Base-by-base conservation (phyloP, 805 yeast genomes). In the Schwanniomyces pseudopolymorphus region DNA sequence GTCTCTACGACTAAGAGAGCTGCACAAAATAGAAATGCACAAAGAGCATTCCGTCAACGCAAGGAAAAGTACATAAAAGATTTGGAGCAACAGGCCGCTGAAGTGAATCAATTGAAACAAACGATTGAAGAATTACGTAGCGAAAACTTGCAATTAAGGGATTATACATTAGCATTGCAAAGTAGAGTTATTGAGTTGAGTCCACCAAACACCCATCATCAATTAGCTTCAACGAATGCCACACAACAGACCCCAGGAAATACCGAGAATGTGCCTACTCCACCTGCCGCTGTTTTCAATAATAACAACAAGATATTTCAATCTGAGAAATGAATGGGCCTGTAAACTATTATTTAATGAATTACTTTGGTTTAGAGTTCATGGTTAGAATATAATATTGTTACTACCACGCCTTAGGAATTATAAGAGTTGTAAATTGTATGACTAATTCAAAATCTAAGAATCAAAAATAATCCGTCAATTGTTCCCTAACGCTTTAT, bases 11-110 rank as follows among this genome's bases (percentile, higher is more conserved):
- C 94, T 35, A 89, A 88, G 64, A 81, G 97, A 52, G 97, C 97
- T 1, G 90, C 85, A 7, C 97, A 91, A 67, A 91, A 91, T 71
- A 75, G 97, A 59, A 84, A 81, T 50, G 97, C 97, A 4, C 97
- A 91, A 69, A 81, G 88, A 55, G 96, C 96, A 7, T 91, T 90
- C 69, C 79, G 97, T 60, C 84, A 83, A 61, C 78, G 97, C 50
- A 85, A 87, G 61, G 96, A 90, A 58, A 78, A 80, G 47, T 84
- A 89, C 58, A 82, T 91, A 53, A 85, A 83, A 64, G 92, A 89
- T 41, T 73, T 91, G 47, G 96, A 91, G 67, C 65, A 72, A 31
- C 83, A 84, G 59, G 87, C 87, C 9, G 72, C 75, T 39, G 84
- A 83, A 56, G 81, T 81, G 48, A 81, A 80, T 51, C 72, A 70